Evolutionary conservation across 495 filamentous ascomycete genomes (phyloP).

Genomic region (Lophiotrema nucula): DNA sequence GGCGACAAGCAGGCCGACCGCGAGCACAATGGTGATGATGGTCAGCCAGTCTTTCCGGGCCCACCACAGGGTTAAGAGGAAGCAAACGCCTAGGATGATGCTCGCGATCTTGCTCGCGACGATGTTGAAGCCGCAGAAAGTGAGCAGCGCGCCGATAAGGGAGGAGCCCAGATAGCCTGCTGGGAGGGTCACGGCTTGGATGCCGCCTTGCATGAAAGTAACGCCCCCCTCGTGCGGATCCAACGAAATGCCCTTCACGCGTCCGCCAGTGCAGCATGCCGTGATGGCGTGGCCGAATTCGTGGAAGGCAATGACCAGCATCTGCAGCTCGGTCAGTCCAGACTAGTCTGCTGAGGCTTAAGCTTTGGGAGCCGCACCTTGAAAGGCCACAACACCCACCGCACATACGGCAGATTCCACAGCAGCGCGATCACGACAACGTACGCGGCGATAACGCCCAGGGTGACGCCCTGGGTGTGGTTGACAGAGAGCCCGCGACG

Average conservation of each 20-base stretch:
- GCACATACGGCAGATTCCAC: constrained; percentile 76
- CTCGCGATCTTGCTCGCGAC: constrained; percentile 76
- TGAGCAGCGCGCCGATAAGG: constrained; percentile 73
- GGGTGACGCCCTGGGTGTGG: constrained; percentile 69
- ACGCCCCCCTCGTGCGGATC: constrained; percentile 72
- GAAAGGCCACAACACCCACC: constrained; percentile 76
- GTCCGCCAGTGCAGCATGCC: constrained; percentile 68
- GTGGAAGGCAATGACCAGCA: constrained; percentile 84
- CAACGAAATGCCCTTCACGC: constrained; percentile 68
- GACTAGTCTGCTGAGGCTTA: not conserved
- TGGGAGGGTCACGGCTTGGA: constrained; percentile 68
- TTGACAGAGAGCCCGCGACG: constrained; percentile 61
- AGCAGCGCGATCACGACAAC: constrained; percentile 71
- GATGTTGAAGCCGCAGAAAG: constrained; percentile 78
- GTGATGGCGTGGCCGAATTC: constrained; percentile 78
- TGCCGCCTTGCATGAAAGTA: constrained; percentile 77
- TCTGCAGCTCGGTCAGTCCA: constrained; percentile 45
- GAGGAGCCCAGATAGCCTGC: constrained; percentile 75
- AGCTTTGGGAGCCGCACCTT: constrained; percentile 52
- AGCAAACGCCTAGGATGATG: constrained; percentile 68
- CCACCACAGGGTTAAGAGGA: constrained; percentile 78
- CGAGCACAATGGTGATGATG: constrained; percentile 63
- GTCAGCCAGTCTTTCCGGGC: constrained; percentile 75
- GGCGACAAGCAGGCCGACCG: constrained; percentile 67
- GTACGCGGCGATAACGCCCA: constrained; percentile 68